These are phyloP conservation scores for Ophiostoma sp. DNA, from an alignment of 2,329 filamentous ascomycete genomes.

Conservation along the genomic window DNA sequence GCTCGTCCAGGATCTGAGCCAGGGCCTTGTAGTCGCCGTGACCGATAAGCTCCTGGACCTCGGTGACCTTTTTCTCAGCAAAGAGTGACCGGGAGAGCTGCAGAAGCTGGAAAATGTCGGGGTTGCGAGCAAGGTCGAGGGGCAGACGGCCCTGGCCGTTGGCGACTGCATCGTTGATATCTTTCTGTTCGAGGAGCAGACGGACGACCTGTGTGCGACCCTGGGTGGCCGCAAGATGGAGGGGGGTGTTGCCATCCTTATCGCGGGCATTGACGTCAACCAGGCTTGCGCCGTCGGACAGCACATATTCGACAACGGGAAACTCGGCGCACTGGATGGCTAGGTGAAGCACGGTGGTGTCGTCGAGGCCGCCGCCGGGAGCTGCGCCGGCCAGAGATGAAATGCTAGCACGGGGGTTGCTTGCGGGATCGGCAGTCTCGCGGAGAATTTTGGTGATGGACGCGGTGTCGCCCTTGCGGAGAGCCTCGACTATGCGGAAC, in stretches of 20 bases:
- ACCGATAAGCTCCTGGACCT: slow-evolving; percentile 74
- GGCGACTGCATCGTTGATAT: slow-evolving; percentile 79
- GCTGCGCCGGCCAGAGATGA: slow-evolving; percentile 44
- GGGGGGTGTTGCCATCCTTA: slow-evolving; percentile 86
- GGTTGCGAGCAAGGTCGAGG: slow-evolving; percentile 81
- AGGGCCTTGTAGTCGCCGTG: slow-evolving; percentile 70
- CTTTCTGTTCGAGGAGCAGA: slow-evolving; percentile 72
- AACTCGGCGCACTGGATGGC: slow-evolving; percentile 93
- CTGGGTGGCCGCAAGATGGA: slow-evolving; percentile 80
- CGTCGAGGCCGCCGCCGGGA: slow-evolving; percentile 54
- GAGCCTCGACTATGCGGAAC: slow-evolving; percentile 88
- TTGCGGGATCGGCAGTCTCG: slow-evolving; percentile 49
- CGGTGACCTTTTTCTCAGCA: slow-evolving; percentile 76
- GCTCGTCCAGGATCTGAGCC: slow-evolving; percentile 76
- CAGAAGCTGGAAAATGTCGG: slow-evolving; percentile 92
- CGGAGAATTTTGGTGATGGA: slow-evolving; percentile 83
- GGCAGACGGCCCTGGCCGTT: slow-evolving; percentile 83
- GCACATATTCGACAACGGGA: slow-evolving; percentile 88
- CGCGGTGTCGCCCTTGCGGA: slow-evolving; percentile 83
- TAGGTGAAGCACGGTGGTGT: slow-evolving; percentile 86
- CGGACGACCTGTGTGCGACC: slow-evolving; percentile 76
- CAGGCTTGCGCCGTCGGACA: slow-evolving; percentile 63
- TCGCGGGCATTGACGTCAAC: slow-evolving; percentile 87
- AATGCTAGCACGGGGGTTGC: slow-evolving; percentile 51
- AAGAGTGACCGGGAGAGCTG: slow-evolving; percentile 87